A percentile compares a stretch with the other conserved stretches of the same genome.
Evolutionary conservation across 2,329 filamentous ascomycete species (phyloP).

Genomic region (Hymenoscyphus fructigenus): DNA sequence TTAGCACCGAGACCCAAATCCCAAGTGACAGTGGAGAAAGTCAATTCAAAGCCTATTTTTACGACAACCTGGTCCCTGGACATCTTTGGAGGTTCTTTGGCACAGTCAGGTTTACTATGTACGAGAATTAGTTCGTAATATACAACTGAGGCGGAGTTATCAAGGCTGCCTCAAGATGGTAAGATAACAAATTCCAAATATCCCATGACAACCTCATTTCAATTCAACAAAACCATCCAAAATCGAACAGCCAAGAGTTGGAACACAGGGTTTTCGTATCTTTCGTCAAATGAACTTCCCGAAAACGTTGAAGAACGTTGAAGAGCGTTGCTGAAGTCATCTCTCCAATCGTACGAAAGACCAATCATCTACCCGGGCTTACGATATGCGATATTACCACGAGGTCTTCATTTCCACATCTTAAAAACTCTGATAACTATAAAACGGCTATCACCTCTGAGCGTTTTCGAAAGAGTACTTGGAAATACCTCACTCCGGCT

Average conservation of each 20-base stretch:
- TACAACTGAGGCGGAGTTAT: not conserved
- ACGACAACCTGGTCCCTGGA: not conserved
- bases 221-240: too few species aligned
- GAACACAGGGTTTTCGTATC: too few species aligned
- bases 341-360: not conserved
- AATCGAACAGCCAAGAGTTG: too few species aligned
- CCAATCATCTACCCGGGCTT: not conserved
- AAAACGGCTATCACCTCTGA: not conserved
- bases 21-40: not conserved
- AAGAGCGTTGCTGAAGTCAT: not conserved
- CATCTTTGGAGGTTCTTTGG: not conserved
- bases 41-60: slow-evolving; percentile 1
- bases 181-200: too few species aligned
- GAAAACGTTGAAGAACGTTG: too few species aligned
- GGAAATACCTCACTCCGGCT: too few species aligned
- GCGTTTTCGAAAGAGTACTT: too few species aligned
- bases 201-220: too few species aligned
- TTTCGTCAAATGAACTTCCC: too few species aligned
- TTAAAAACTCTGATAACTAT: not conserved
- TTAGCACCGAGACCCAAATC: not conserved
- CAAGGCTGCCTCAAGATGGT: too few species aligned
- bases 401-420: not conserved
- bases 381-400: not conserved
- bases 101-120: not conserved
- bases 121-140: not conserved